Evolutionary conservation across 179 eudicot species (phyloP).

Genomic region (Beta corolliflora): DNA sequence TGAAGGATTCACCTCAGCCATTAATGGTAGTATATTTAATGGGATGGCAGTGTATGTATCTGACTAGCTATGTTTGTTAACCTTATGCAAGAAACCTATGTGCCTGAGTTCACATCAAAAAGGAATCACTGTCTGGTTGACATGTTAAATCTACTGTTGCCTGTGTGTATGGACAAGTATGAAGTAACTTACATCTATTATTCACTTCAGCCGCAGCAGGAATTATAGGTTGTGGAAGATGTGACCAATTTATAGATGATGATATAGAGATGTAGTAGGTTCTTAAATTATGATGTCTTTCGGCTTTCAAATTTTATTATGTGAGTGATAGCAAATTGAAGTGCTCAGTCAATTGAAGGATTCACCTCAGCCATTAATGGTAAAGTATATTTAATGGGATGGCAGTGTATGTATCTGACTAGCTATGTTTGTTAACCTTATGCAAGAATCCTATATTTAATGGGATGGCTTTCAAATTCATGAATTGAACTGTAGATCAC

Average conservation of each 20-base stretch:
- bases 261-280: background rate
- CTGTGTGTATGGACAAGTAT: conserved; percentile 13
- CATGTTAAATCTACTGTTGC: background rate
- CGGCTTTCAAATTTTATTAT: background rate
- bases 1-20: background rate
- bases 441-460: background rate
- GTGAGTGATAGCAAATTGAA: background rate
- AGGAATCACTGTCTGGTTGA: background rate
- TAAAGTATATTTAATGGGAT: background rate
- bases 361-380: background rate
- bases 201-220: background rate
- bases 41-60: background rate
- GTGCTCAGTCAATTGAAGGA: background rate
- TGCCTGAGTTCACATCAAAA: too few relatives aligned
- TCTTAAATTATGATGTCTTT: background rate
- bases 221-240: background rate
- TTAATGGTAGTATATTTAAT: background rate
- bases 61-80: background rate
- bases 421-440: background rate
- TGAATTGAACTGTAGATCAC: background rate
- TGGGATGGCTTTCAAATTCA: too few relatives aligned
- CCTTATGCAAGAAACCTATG: background rate
- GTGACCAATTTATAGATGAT: background rate
- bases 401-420: background rate
- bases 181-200: background rate